A percentile compares a stretch with the other conserved stretches of the same genome.
Conservation (phyloP, 2,329 filamentous ascomycete species). For the Xylariaceae sp. region DNA sequence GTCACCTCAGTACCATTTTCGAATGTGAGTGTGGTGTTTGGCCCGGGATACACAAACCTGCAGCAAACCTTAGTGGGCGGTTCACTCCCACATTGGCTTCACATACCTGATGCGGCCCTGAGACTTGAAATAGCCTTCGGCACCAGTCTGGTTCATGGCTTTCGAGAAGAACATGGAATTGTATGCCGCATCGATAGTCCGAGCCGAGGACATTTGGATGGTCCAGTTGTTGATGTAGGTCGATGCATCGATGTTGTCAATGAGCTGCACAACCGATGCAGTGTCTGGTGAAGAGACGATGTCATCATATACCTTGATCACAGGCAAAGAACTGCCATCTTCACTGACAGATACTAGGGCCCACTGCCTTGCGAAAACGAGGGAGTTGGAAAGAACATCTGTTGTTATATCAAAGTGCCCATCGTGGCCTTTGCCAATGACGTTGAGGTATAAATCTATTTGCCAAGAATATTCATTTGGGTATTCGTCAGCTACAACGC, state of each 20-base stretch:
- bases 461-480: slow-evolving; percentile 40
- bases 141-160: slow-evolving; percentile 27
- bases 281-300: slow-evolving; percentile 29
- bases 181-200: slow-evolving; percentile 38
- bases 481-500: slow-evolving; percentile 33
- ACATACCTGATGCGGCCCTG: slow-evolving; percentile 31
- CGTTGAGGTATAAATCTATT: slow-evolving; percentile 33
- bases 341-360: slow-evolving; percentile 31
- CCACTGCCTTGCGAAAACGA: slow-evolving; percentile 32
- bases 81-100: too few species aligned
- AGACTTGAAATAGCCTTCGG: slow-evolving; percentile 34
- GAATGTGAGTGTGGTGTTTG: slow-evolving; percentile 36
- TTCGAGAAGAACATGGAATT: slow-evolving; percentile 39
- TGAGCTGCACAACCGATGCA: slow-evolving; percentile 26
- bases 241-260: slow-evolving; percentile 30
- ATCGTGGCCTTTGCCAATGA: slow-evolving; percentile 38
- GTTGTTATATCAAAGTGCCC: slow-evolving; percentile 40
- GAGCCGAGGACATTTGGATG: slow-evolving; percentile 30
- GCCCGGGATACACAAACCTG: slow-evolving; percentile 37
- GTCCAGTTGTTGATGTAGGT: slow-evolving; percentile 27
- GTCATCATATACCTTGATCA: slow-evolving; percentile 31
- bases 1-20: slow-evolving; percentile 35
- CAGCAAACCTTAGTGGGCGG: too few species aligned
- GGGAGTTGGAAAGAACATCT: slow-evolving; percentile 35
- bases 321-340: slow-evolving; percentile 23